Conservation (phyloP, 345 rosid species). For the Gossypium australe region DNA sequence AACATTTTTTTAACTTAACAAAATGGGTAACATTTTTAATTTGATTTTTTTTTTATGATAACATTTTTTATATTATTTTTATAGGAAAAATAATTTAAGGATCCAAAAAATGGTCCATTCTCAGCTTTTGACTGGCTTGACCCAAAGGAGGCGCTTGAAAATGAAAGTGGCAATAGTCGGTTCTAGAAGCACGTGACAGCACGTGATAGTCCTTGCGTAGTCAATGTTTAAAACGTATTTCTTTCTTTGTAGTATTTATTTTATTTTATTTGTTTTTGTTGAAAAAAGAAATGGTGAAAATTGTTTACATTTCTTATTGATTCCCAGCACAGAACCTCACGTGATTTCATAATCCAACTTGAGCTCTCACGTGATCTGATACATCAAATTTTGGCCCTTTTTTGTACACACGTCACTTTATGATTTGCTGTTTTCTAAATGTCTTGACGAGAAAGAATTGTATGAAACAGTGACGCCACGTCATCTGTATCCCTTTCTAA, state of each 20-base stretch:
- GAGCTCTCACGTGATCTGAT: neutral
- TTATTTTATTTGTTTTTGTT: neutral
- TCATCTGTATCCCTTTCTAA: too few relatives aligned
- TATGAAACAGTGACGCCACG: too few relatives aligned
- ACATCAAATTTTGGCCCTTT: neutral
- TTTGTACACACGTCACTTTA: neutral
- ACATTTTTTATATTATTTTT: neutral
- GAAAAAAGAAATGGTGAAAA: neutral
- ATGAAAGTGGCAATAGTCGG: slow-evolving; percentile 12
- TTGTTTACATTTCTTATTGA: neutral
- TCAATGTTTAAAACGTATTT: neutral
- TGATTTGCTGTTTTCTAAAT: neutral
- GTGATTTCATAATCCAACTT: slow-evolving; percentile 12
- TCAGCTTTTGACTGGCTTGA: neutral
- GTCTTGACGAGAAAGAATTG: too few relatives aligned
- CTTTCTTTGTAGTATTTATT: neutral
- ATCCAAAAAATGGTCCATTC: neutral
- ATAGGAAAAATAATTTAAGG: neutral
- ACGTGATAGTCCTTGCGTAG: slow-evolving; percentile 9
- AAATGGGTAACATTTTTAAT: neutral
- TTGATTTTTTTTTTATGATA: neutral
- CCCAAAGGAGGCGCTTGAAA: neutral
- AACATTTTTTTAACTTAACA: neutral
- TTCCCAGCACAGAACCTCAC: slow-evolving; percentile 9
- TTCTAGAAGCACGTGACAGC: slow-evolving; percentile 30